A percentile compares a stretch with the other conserved stretches of the same genome.
Conservation (phyloP, 1,284 basidiomycete genomes). For the Ceratobasidium sp. region DNA sequence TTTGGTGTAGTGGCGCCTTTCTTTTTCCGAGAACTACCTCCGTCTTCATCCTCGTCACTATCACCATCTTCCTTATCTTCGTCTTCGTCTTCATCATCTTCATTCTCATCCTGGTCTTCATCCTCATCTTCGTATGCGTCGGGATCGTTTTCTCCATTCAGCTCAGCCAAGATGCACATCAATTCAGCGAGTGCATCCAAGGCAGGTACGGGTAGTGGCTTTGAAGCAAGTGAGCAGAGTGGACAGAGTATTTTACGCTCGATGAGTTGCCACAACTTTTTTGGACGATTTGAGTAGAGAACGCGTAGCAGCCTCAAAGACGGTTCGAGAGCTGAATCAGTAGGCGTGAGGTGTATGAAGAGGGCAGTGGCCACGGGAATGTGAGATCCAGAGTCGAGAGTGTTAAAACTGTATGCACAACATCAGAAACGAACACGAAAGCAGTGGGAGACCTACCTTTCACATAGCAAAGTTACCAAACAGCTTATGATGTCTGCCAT, state of each 20-base stretch:
- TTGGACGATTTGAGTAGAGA: slow-evolving; percentile 76
- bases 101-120: too few species aligned
- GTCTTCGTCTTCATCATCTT: too few species aligned
- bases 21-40: background rate
- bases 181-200: slow-evolving; percentile 86
- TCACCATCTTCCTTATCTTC: background rate
- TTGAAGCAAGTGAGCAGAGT: slow-evolving; percentile 79
- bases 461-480: slow-evolving; percentile 75
- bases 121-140: slow-evolving; percentile 66
- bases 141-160: slow-evolving; percentile 55
- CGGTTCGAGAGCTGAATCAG: slow-evolving; percentile 83
- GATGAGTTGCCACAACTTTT: slow-evolving; percentile 74
- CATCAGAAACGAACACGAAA: slow-evolving; percentile 12
- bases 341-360: slow-evolving; percentile 75
- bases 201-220: slow-evolving; percentile 76
- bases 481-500: slow-evolving; percentile 86
- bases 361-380: slow-evolving; percentile 77
- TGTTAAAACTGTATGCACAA: background rate
- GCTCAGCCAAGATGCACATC: slow-evolving; percentile 80
- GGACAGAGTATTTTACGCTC: slow-evolving; percentile 76
- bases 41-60: background rate
- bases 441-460: slow-evolving; percentile 63
- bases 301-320: slow-evolving; percentile 78
- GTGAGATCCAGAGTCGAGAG: slow-evolving; percentile 74
- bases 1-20: background rate